phyloP scores from a whole-genome alignment of 805 yeast species.

The Kuraishia capsulata region DNA sequence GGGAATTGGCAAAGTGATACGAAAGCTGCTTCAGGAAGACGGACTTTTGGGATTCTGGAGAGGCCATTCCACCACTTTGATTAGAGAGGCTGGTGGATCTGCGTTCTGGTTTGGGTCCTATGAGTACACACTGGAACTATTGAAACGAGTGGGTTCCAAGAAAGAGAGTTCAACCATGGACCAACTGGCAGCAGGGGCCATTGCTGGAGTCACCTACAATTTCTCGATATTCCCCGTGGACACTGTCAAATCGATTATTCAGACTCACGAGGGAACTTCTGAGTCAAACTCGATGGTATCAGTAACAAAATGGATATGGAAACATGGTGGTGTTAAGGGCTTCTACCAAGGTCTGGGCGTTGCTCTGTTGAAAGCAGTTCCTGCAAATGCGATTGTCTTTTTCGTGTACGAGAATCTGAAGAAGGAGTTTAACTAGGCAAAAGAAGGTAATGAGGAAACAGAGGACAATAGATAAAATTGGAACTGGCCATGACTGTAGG shows the following conservation, averaged over 20 bases:
- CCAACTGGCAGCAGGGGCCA: constrained; percentile 68
- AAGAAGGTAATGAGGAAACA: neutral
- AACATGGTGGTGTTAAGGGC: constrained; percentile 54
- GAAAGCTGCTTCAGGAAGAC: constrained; percentile 27
- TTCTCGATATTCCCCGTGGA: constrained; percentile 81
- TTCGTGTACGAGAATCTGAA: constrained; percentile 64
- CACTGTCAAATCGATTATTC: constrained; percentile 81
- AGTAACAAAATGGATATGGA: constrained; percentile 31
- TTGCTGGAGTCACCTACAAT: constrained; percentile 80
- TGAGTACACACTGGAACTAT: constrained; percentile 39
- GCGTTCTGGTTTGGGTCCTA: constrained; percentile 93
- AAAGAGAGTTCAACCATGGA: constrained; percentile 35
- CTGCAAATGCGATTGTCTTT: constrained; percentile 85
- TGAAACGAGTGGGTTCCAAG: constrained; percentile 23
- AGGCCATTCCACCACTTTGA: constrained; percentile 74
- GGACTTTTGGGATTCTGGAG: constrained; percentile 79
- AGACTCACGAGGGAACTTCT: constrained; percentile 36
- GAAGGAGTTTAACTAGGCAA: constrained; percentile 11
- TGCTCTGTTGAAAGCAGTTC: constrained; percentile 73
- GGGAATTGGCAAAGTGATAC: constrained; percentile 27
- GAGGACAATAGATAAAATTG: too few relatives aligned
- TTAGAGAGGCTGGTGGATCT: constrained; percentile 84
- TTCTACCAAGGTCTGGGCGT: constrained; percentile 83
- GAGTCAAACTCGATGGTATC: constrained; percentile 12
- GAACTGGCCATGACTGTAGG: too few relatives aligned